phyloP scores from a whole-genome alignment of 805 yeast genomes.

The Maudiozyma turicensis region DNA sequence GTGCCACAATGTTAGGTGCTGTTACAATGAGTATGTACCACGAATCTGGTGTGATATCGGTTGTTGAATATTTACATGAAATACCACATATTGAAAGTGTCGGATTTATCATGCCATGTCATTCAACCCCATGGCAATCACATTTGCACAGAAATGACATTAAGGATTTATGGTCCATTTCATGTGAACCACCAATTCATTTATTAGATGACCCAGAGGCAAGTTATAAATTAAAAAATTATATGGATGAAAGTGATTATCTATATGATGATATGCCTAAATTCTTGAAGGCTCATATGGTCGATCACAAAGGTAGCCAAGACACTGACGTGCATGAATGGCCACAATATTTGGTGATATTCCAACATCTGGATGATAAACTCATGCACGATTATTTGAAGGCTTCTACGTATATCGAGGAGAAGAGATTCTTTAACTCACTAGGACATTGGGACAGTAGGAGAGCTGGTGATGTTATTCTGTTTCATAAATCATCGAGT shows the following conservation, averaged over 20 bases:
- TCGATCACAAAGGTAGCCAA: slow-evolving; percentile 18
- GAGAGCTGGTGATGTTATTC: slow-evolving; percentile 67
- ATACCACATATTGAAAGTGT: slow-evolving; percentile 37
- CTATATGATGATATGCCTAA: slow-evolving; percentile 57
- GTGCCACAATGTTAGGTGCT: slow-evolving; percentile 13
- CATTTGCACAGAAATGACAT: slow-evolving; percentile 54
- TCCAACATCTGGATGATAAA: slow-evolving; percentile 47
- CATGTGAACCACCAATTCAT: slow-evolving; percentile 83
- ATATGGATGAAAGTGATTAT: slow-evolving; percentile 80
- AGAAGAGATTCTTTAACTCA: slow-evolving; percentile 61
- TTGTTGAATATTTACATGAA: slow-evolving; percentile 43
- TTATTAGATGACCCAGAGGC: slow-evolving; percentile 27
- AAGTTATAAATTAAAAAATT: slow-evolving; percentile 31
- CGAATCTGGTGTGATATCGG: slow-evolving; percentile 78
- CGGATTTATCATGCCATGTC: slow-evolving; percentile 92
- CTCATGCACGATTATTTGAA: slow-evolving; percentile 34
- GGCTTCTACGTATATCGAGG: slow-evolving; percentile 35
- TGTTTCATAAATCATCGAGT: slow-evolving; percentile 31
- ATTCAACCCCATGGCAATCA: slow-evolving; percentile 93
- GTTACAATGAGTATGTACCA: slow-evolving; percentile 53
- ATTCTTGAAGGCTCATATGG: slow-evolving; percentile 50
- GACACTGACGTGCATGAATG: slow-evolving; percentile 35
- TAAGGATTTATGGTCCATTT: slow-evolving; percentile 57
- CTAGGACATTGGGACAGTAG: slow-evolving; percentile 80
- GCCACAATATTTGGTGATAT: slow-evolving; percentile 70